Evolutionary conservation across 257 asterid species (phyloP).

Genomic region (Anisodus tanguticus): DNA sequence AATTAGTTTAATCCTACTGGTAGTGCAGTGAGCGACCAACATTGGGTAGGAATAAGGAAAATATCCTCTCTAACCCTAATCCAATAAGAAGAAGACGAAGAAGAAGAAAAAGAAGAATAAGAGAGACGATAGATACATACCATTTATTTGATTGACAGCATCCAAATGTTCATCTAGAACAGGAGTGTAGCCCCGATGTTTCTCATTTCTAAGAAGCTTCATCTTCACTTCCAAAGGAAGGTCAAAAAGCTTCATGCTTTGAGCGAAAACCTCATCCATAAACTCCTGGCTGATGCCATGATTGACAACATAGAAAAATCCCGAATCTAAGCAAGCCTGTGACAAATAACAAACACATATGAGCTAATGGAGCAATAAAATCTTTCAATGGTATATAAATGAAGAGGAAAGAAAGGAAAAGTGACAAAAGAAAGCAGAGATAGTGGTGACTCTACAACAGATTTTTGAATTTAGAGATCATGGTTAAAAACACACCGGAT

Average conservation of each 20-base stretch:
- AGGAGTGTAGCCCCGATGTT: slow-evolving; percentile 91
- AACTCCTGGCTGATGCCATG: slow-evolving; percentile 78
- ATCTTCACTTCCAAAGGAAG: slow-evolving; percentile 75
- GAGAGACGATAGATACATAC: slow-evolving; percentile 41
- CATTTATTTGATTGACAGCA: slow-evolving; percentile 70
- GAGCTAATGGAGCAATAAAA: background rate
- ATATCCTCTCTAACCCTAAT: slow-evolving; percentile 8
- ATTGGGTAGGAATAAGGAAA: slow-evolving; percentile 18
- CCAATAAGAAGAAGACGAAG: background rate
- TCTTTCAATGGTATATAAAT: background rate
- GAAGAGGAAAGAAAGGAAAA: background rate
- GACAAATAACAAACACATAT: slow-evolving; percentile 18
- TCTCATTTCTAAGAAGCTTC: slow-evolving; percentile 75
- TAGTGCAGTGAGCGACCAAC: background rate
- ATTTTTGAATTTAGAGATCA: background rate
- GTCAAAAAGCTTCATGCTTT: slow-evolving; percentile 71
- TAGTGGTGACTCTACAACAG: background rate
- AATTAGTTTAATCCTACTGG: slow-evolving; percentile 18
- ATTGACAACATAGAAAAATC: slow-evolving; percentile 85
- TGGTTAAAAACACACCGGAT: too few relatives aligned
- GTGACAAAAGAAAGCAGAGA: slow-evolving; percentile 19
- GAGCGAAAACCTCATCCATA: slow-evolving; percentile 78
- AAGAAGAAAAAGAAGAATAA: background rate
- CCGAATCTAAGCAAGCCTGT: slow-evolving; percentile 88
- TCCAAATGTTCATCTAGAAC: slow-evolving; percentile 74